These are phyloP conservation scores for Tuctoria greenei DNA, from an alignment of 176 grass and related monocot species.

Conservation along the genomic window DNA sequence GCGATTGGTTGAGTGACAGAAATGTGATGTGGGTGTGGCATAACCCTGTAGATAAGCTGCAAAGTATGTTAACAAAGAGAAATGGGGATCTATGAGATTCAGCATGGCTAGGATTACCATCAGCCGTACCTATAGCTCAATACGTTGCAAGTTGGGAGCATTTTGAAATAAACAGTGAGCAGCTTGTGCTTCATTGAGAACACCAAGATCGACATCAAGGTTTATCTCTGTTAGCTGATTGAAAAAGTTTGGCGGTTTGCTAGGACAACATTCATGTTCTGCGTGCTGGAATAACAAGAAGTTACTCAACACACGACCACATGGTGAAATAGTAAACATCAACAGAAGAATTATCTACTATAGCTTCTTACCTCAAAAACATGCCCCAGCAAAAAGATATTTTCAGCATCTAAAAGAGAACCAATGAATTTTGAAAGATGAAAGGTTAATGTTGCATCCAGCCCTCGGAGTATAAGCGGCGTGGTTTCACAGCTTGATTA, in stretches of 20 bases:
- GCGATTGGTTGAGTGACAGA: conserved; percentile 13
- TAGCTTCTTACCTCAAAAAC: conserved; percentile 33
- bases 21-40: not conserved
- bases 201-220: conserved; percentile 29
- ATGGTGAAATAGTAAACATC: conserved; percentile 14
- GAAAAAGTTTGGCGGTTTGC: conserved; percentile 29
- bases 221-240: conserved; percentile 32
- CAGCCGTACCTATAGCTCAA: conserved; percentile 33
- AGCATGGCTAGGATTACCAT: conserved; percentile 26
- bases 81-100: conserved; percentile 11
- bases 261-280: not conserved
- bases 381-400: conserved; percentile 21
- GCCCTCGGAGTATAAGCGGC: not conserved
- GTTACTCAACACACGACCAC: conserved; percentile 8
- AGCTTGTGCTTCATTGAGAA: conserved; percentile 24
- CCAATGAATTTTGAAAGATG: conserved; percentile 35
- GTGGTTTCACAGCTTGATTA: not conserved
- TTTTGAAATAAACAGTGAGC: conserved; percentile 46
- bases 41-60: conserved; percentile 24
- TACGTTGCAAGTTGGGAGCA: conserved; percentile 40
- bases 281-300: conserved; percentile 32
- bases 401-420: conserved; percentile 44
- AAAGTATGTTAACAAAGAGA: conserved; percentile 3
- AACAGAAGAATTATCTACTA: not conserved
- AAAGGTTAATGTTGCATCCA: conserved; percentile 31